These are phyloP conservation scores for Pseudoturritis turrita DNA, from an alignment of 345 rosid species.

Conservation along the genomic window DNA sequence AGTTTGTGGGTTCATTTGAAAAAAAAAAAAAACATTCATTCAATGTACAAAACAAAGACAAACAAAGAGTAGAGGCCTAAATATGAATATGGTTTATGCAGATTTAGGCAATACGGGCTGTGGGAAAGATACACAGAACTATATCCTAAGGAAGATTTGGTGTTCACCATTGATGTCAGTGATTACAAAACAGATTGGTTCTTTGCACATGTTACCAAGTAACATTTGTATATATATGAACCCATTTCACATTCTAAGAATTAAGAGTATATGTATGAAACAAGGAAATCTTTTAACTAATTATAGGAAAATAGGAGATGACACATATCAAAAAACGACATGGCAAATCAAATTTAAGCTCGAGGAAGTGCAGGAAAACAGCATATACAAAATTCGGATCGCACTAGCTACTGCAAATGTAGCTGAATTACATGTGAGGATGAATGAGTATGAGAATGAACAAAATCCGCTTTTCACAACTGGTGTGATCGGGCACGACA, in stretches of 20 bases:
- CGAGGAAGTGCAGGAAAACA: slow-evolving; percentile 31
- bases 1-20: too few relatives aligned
- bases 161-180: slow-evolving; percentile 52
- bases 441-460: slow-evolving; percentile 29
- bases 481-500: slow-evolving; percentile 73
- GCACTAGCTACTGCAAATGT: slow-evolving; percentile 66
- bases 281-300: not conserved
- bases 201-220: slow-evolving; percentile 84
- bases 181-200: slow-evolving; percentile 77
- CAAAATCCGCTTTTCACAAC: slow-evolving; percentile 41
- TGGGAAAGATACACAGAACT: slow-evolving; percentile 80
- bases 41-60: not conserved
- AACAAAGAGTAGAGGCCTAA: not conserved
- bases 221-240: not conserved
- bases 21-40: not conserved
- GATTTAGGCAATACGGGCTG: slow-evolving; percentile 83
- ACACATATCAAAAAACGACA: slow-evolving; percentile 47
- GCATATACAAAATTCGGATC: slow-evolving; percentile 47
- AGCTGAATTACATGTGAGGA: slow-evolving; percentile 54
- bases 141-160: slow-evolving; percentile 58
- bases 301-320: slow-evolving; percentile 38
- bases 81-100: slow-evolving; percentile 5
- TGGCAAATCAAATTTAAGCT: slow-evolving; percentile 70
- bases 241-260: not conserved
- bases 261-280: not conserved